Evolutionary conservation across 2,329 filamentous ascomycete species (phyloP).

Genomic region (Trichoderma afroharzianum): DNA sequence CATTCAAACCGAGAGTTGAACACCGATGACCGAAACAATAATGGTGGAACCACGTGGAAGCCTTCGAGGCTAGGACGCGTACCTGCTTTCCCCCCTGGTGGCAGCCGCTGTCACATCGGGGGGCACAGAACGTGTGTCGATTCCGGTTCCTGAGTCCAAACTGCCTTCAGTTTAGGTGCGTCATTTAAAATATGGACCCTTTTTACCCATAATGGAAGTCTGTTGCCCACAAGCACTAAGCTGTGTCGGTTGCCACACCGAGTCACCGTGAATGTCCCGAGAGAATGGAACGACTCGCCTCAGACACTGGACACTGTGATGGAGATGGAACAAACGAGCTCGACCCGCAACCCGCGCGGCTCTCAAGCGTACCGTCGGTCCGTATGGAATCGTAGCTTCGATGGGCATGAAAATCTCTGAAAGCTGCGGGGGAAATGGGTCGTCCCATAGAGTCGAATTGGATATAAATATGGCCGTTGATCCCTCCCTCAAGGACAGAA

Average conservation of each 20-base stretch:
- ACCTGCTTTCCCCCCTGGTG: slow-evolving; percentile 9
- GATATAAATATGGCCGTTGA: slow-evolving; percentile 14
- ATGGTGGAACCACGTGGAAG: slow-evolving; percentile 7
- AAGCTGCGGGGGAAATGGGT: slow-evolving; percentile 8
- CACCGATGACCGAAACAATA: not conserved
- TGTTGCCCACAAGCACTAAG: slow-evolving; percentile 2
- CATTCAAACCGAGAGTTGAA: not conserved
- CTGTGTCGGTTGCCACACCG: slow-evolving; percentile 8
- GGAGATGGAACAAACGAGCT: not conserved
- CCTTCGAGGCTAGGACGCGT: not conserved
- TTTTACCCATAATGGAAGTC: slow-evolving; percentile 7
- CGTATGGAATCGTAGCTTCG: slow-evolving; percentile 4
- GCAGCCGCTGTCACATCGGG: slow-evolving; percentile 1
- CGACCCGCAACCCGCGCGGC: slow-evolving; percentile 14
- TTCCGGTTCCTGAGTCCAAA: slow-evolving; percentile 12
- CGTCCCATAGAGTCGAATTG: not conserved
- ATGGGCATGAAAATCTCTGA: slow-evolving; percentile 2
- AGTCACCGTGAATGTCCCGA: slow-evolving; percentile 3
- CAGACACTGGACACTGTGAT: not conserved
- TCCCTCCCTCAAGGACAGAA: not conserved
- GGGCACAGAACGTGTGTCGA: not conserved
- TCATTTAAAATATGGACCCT: slow-evolving; percentile 6
- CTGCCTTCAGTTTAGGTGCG: slow-evolving; percentile 12
- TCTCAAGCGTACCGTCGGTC: slow-evolving; percentile 13
- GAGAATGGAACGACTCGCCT: not conserved